These are phyloP conservation scores for Ammopiptanthus mongolicus DNA, from an alignment of 306 rosid species.

Conservation along the genomic window DNA sequence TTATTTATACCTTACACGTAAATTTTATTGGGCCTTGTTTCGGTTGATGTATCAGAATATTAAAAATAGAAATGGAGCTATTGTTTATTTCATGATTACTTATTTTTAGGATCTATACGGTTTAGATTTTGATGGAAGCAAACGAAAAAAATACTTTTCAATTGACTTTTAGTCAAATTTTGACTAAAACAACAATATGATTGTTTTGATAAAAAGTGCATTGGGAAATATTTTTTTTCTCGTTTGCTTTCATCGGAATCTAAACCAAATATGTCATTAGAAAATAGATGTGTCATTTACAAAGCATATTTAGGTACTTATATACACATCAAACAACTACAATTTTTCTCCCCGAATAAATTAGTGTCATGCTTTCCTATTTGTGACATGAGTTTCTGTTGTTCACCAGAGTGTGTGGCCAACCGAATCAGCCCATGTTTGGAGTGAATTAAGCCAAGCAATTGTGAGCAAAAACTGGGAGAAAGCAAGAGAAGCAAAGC, in stretches of 20 bases:
- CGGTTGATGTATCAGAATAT: neutral
- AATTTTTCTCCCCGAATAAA: neutral
- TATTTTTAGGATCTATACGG: too few species aligned
- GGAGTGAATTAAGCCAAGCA: constrained; percentile 70
- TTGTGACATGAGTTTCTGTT: constrained; percentile 13
- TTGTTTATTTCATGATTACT: neutral
- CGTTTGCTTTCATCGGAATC: too few species aligned
- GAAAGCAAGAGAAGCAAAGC: constrained; percentile 79
- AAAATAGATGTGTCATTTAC: neutral
- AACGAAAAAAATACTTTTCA: too few species aligned
- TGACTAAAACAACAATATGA: too few species aligned
- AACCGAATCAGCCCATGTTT: constrained; percentile 70
- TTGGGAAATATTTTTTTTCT: too few species aligned
- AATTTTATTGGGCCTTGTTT: too few species aligned
- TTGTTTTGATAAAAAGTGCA: too few species aligned
- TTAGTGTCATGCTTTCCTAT: neutral
- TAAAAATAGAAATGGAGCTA: neutral
- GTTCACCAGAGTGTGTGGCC: constrained; percentile 49
- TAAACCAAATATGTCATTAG: too few species aligned
- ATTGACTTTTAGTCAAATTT: too few species aligned
- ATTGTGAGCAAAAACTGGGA: constrained; percentile 66
- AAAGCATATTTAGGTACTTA: neutral
- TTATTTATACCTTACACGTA: too few species aligned
- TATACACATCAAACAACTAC: neutral
- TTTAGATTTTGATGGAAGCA: too few species aligned